Evolutionary conservation across 495 filamentous ascomycete genomes (phyloP), one percentile per base, ranked within the genome.

Genomic region (Aspergillus heteromorphus): DNA sequence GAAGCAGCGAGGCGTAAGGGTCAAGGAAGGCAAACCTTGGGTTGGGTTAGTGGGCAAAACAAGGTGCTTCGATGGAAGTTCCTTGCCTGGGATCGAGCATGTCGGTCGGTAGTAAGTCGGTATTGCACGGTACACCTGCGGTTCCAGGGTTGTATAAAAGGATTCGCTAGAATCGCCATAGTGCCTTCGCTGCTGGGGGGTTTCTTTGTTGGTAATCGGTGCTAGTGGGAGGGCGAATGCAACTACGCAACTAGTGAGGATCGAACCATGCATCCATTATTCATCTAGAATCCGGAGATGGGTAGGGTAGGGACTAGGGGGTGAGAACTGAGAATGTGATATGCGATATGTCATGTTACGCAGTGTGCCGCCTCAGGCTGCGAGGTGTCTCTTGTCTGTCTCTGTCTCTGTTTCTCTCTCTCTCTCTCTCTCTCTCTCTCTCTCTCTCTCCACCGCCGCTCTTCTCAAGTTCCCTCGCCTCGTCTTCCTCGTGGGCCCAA

Each of bases 401-500:
- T 38, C 23, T 34, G 29, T 29, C 29, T 45, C 14, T 19, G 34
- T 49, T 19, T 40, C 40, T 34, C 45, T 20, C 48, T 57, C 50
- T 50, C 53, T 43, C 40, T 62, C 49, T 34, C 20, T 45, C 47
- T 16, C 38, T 30, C 23, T 45, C 31, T 18, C 21, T 52, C 54
- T 53, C 27, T n/a, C 41, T 40, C 51, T 53, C 30, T 43, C 43
- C 31, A 20, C 16, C 48, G 48, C n/a, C n/a, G n/a, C n/a, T n/a
- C n/a, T n/a, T n/a, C n/a, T n/a, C n/a, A n/a, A n/a, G n/a, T n/a
- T n/a, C n/a, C n/a, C n/a, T n/a, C n/a, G n/a, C n/a, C n/a, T n/a
- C 40, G 34, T 56, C 40, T 51, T 38, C 55, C 51, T 56, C 58
- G 49, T 60, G 58, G 58, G 58, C 45, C 58, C 49, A 56, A 56